Percentiles rank a stretch among this genome's conserved stretches.
Evolutionary conservation across 2,329 filamentous ascomycete species (phyloP).

Genomic region (Alternaria longipes): DNA sequence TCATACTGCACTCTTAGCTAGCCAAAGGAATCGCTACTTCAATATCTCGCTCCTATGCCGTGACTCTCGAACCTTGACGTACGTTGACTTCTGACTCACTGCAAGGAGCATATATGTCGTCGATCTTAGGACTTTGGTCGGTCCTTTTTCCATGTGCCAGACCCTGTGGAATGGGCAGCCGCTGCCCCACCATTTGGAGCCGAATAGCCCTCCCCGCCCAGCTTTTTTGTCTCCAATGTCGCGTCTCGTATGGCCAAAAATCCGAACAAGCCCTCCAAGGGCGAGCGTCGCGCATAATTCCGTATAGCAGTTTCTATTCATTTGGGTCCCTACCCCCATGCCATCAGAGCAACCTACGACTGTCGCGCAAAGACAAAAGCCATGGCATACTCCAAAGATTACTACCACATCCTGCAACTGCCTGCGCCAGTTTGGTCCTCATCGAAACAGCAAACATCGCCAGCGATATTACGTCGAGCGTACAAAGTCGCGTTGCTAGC

Average conservation of each 20-base stretch:
- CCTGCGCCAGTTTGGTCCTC: constrained; percentile 10
- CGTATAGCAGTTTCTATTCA: background rate
- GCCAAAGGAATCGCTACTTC: constrained; percentile 42
- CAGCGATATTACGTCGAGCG: constrained; percentile 47
- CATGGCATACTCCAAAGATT: constrained; percentile 42
- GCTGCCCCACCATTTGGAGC: constrained; percentile 23
- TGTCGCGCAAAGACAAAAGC: background rate
- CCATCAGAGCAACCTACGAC: background rate
- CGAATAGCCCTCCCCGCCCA: constrained; percentile 15
- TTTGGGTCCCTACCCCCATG: background rate
- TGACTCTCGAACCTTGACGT: background rate
- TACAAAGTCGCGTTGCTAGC: constrained; percentile 66
- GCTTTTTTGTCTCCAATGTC: constrained; percentile 18
- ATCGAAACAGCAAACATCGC: constrained; percentile 4
- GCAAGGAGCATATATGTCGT: constrained; percentile 1
- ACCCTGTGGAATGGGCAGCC: constrained; percentile 18
- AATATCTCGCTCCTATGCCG: constrained; percentile 11
- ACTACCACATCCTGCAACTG: constrained; percentile 42
- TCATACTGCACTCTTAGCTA: constrained; percentile 44
- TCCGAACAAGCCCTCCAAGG: constrained; percentile 6
- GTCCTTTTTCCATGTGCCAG: constrained; percentile 22
- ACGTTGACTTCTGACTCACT: background rate
- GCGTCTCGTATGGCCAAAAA: constrained; percentile 11
- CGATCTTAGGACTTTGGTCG: constrained; percentile 12
- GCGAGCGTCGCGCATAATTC: background rate